phyloP scores from a whole-genome alignment of 345 rosid species.

The Salix koriyanagi region DNA sequence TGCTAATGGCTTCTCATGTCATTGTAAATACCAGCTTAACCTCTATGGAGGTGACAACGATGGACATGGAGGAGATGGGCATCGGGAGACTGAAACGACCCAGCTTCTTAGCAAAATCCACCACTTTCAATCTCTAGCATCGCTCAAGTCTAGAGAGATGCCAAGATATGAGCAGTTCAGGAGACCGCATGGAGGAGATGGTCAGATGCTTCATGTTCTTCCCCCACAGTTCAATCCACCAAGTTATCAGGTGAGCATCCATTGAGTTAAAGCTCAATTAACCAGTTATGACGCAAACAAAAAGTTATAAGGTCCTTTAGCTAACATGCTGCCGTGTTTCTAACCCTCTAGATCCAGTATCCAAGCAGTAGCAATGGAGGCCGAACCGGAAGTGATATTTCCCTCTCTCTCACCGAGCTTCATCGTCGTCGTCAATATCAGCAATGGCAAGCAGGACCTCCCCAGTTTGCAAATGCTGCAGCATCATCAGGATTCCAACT shows the following conservation, averaged over 20 bases:
- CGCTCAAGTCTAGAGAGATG: slow-evolving; percentile 24
- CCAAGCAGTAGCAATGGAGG: slow-evolving; percentile 61
- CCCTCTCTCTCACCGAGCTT: slow-evolving; percentile 39
- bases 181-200: slow-evolving; percentile 26
- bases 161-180: slow-evolving; percentile 40
- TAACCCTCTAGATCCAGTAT: slow-evolving; percentile 26
- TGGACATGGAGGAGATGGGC: slow-evolving; percentile 25
- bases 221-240: slow-evolving; percentile 35
- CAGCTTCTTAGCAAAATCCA: slow-evolving; percentile 56
- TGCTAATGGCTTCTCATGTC: background rate
- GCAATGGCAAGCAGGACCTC: slow-evolving; percentile 50
- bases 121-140: slow-evolving; percentile 45
- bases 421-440: slow-evolving; percentile 23
- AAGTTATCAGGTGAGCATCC: slow-evolving; percentile 30
- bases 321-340: background rate
- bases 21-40: slow-evolving; percentile 1
- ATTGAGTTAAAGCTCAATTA: background rate
- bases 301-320: background rate
- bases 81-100: slow-evolving; percentile 44
- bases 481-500: slow-evolving; percentile 99
- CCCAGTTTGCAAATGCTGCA: slow-evolving; percentile 80
- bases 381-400: slow-evolving; percentile 56
- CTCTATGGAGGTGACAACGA: slow-evolving; percentile 23
- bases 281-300: background rate
- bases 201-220: slow-evolving; percentile 30